Conservation (phyloP, 1,284 basidiomycete genomes). For the Limonomyces culmigenus region DNA sequence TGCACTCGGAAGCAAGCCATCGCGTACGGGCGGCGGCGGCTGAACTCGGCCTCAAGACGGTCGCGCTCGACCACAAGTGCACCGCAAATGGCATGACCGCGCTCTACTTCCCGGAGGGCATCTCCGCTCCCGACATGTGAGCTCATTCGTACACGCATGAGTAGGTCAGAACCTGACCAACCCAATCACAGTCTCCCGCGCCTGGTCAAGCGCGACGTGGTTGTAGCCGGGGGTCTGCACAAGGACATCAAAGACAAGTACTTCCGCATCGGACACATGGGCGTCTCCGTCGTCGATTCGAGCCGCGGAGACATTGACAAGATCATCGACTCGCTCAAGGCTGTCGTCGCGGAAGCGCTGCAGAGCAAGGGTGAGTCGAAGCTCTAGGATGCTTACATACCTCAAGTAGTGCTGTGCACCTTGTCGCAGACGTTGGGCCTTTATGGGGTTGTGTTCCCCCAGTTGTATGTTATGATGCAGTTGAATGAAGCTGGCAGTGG, state of each 20-base stretch:
- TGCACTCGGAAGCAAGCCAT: conserved; percentile 61
- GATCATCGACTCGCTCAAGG: conserved; percentile 35
- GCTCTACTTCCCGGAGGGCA: conserved; percentile 67
- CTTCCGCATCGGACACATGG: conserved; percentile 87
- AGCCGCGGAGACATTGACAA: conserved; percentile 63
- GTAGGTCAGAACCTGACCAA: too few relatives aligned
- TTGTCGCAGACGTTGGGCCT: too few relatives aligned
- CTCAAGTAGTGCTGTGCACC: too few relatives aligned
- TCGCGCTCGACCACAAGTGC: conserved; percentile 43
- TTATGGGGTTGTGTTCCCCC: too few relatives aligned
- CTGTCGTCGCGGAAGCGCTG: conserved; percentile 34
- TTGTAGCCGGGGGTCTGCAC: conserved; percentile 86
- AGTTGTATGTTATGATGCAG: too few relatives aligned
- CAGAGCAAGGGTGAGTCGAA: conserved; percentile 18
- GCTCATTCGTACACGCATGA: too few relatives aligned
- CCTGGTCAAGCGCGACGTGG: conserved; percentile 51
- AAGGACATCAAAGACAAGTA: conserved; percentile 47
- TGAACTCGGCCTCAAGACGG: conserved; percentile 58
- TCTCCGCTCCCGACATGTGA: conserved; percentile 61
- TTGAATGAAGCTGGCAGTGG: too few relatives aligned
- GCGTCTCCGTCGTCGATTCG: conserved; percentile 59
- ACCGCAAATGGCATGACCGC: conserved; percentile 90
- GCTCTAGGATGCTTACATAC: too few relatives aligned
- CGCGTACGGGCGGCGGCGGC: conserved; percentile 60
- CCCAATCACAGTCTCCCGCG: too few relatives aligned